These are phyloP conservation scores for sunflower (Helianthus annuus) DNA, from an alignment of 129 eudicot species.

Conservation along the genomic window DNA sequence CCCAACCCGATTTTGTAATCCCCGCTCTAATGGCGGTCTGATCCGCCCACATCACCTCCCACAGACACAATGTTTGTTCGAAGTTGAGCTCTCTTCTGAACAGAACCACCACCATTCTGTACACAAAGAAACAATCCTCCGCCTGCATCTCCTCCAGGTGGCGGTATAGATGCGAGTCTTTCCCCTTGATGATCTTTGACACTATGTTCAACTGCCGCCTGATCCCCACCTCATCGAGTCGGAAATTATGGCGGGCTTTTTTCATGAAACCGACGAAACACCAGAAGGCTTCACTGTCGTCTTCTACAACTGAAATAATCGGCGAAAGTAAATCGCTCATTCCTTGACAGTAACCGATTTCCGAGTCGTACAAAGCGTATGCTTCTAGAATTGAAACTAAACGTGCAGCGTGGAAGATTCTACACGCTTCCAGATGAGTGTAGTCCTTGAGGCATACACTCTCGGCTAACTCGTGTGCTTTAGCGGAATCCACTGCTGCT, in stretches of 20 bases:
- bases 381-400: slow-evolving; percentile 77
- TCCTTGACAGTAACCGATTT: slow-evolving; percentile 86
- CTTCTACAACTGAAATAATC: slow-evolving; percentile 64
- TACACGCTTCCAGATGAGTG: slow-evolving; percentile 61
- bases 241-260: slow-evolving; percentile 83
- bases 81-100: slow-evolving; percentile 70
- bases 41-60: slow-evolving; percentile 98
- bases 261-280: slow-evolving; percentile 87
- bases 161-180: slow-evolving; percentile 69
- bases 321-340: slow-evolving; percentile 91
- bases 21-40: slow-evolving; percentile 82
- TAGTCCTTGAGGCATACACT: slow-evolving; percentile 63
- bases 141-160: slow-evolving; percentile 81
- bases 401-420: slow-evolving; percentile 80
- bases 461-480: slow-evolving; percentile 53
- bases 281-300: slow-evolving; percentile 82
- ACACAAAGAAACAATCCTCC: slow-evolving; percentile 83
- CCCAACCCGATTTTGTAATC: slow-evolving; percentile 61
- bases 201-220: slow-evolving; percentile 58
- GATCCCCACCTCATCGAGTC: slow-evolving; percentile 80
- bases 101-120: slow-evolving; percentile 86
- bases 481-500: slow-evolving; percentile 47
- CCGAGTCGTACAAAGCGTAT: slow-evolving; percentile 64
- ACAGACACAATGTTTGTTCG: slow-evolving; percentile 81
- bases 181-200: slow-evolving; percentile 69